Evolutionary conservation across 768 basidiomycete genomes (phyloP), one percentile per base, ranked within the genome.

Genomic region (Pleurotus salmoneostramineus): DNA sequence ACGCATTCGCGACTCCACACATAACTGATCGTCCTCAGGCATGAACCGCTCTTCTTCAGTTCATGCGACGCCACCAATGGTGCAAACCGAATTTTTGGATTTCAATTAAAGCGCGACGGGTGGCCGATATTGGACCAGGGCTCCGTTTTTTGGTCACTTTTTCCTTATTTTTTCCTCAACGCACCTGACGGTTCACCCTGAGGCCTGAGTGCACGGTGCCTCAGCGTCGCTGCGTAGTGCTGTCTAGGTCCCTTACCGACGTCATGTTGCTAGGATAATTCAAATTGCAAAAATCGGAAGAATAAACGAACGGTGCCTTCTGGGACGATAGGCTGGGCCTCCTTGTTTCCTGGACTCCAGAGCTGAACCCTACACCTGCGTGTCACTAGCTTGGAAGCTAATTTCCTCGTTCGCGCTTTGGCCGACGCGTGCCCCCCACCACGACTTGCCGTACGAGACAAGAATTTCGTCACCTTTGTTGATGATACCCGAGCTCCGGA

Each of bases 391-490:
- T 27, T 27, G 21, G 21, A 27, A 27, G 21, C 21, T 27, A 27
- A 27, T 27, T 27, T 27, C 42, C 45, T 31, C 35, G 27, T 31
- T 44, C 21, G 44, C 36, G 34, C 52, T 14, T 10, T 52, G 8
- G 37, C 8, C 51, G 51, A 33, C 50, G 58, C 88, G 77, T 56
- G 78, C 77, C 10, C 68, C 73, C 93, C 93, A 95, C 88, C 89
- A 93, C 14, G 80, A 78, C 66, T 93, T 93, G 17, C 95, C 95
- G 67, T 96, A 96, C 10, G 88, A 91, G 17, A 95, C 90, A 32
- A 94, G 66, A 34, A 98, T 81, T 71, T 96, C 94, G 10, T 93
- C 84, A 5, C 91, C 89, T 70, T 89, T 93, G 62, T 74, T 81
- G 47, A 95, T 84, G 5, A 72, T 75, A 50, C 79, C 75, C 54